phyloP scores from a whole-genome alignment of 2,329 filamentous ascomycete species.

The Alternaria triticimaculans region DNA sequence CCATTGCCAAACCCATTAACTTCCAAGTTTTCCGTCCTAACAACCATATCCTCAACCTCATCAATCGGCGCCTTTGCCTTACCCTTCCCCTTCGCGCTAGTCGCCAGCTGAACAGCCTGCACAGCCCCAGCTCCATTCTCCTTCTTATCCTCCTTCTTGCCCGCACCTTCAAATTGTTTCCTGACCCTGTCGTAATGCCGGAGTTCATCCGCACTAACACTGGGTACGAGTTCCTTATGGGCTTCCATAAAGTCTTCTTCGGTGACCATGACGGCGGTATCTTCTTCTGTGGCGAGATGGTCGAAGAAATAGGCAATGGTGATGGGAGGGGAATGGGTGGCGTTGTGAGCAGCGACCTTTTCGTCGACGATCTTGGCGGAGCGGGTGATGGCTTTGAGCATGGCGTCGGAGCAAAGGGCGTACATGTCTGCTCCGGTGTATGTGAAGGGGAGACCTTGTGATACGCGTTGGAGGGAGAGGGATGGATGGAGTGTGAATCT shows the following conservation, averaged over 20 bases:
- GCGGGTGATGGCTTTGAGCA: constrained; percentile 97
- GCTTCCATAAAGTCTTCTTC: constrained; percentile 88
- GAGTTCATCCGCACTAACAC: constrained; percentile 89
- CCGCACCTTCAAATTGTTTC: constrained; percentile 76
- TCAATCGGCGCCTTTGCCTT: constrained; percentile 27
- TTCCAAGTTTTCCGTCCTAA: constrained; percentile 49
- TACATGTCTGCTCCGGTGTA: constrained; percentile 98
- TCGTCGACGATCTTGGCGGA: constrained; percentile 83
- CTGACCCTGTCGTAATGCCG: constrained; percentile 89
- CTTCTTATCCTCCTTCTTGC: constrained; percentile 54
- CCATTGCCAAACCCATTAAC: constrained; percentile 30
- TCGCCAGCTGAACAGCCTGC: background rate
- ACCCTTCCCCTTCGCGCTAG: constrained; percentile 34
- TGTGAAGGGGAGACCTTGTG: constrained; percentile 83
- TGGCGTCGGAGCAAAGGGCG: constrained; percentile 94
- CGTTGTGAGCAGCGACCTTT: constrained; percentile 76
- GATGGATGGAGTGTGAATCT: constrained; percentile 85
- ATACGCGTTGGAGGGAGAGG: constrained; percentile 76
- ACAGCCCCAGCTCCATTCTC: constrained; percentile 39
- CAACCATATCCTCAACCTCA: constrained; percentile 52
- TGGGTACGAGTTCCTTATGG: constrained; percentile 85
- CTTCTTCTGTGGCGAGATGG: constrained; percentile 80
- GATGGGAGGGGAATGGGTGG: constrained; percentile 58
- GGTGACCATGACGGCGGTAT: constrained; percentile 85
- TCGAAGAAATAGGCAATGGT: constrained; percentile 96